These are phyloP conservation scores for Crataegus laevigata DNA, from an alignment of 306 rosid genomes.

Conservation along the genomic window DNA sequence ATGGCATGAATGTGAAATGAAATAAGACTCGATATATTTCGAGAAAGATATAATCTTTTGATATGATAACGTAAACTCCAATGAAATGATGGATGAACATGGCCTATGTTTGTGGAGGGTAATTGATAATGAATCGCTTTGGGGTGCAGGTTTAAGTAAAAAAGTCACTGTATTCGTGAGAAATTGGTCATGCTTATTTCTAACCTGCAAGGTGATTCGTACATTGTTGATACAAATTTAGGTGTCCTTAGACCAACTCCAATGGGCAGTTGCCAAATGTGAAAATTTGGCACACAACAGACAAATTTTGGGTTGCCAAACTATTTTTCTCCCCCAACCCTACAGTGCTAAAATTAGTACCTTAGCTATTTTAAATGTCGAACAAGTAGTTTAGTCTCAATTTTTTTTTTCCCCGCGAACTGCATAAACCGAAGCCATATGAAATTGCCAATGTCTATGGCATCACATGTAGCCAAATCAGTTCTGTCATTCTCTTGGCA, in stretches of 20 bases:
- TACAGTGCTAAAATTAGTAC: no score
- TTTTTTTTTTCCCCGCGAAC: neutral
- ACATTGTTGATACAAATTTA: neutral
- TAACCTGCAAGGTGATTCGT: neutral
- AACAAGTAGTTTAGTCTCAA: no score
- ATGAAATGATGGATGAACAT: neutral
- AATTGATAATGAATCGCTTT: neutral
- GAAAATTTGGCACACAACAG: no score
- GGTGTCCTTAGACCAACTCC: neutral
- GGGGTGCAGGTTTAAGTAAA: neutral
- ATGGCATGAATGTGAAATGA: neutral
- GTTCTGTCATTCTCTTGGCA: neutral
- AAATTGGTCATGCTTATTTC: neutral
- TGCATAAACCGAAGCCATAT: neutral
- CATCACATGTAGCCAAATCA: neutral
- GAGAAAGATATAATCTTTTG: neutral
- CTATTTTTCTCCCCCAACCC: no score
- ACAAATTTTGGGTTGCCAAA: no score
- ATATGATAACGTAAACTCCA: neutral
- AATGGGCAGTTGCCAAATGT: no score
- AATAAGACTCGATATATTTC: neutral
- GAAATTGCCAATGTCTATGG: neutral
- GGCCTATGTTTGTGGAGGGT: neutral
- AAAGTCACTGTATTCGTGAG: neutral
- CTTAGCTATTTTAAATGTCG: no score